Evolutionary conservation across 2,329 filamentous ascomycete species (phyloP), one percentile per base, ranked within the genome.

Genomic region (Curvularia hawaiiensis): DNA sequence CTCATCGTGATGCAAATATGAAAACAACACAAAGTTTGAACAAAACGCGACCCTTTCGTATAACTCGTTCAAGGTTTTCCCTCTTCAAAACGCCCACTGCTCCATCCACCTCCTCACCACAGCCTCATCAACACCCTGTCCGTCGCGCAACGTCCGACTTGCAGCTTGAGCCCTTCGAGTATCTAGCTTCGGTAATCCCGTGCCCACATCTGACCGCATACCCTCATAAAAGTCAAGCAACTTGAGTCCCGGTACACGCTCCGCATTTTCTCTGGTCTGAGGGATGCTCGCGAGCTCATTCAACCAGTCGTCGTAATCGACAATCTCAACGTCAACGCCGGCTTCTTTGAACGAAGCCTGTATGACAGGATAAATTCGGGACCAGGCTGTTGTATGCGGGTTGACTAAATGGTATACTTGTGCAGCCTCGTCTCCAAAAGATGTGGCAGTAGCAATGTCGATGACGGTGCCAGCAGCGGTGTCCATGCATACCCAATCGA

Each of bases 401-500:
- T 57, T 57, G 18, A 35, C 50, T 0, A 57, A 45, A 12, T 57
- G 38, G 18, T 52, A 57, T 16, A 57, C 50, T 14, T 57, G 54
- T 20, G 39, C 28, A 7, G 38, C 20, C 11, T 54, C 52, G 5
- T 20, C 3, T 33, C 40, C 20, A 12, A 30, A 45, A n/a, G 12
- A 2, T 9, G 46, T 50, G 18, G 52, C 52, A 4, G 33, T 39
- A 18, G 31, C 47, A 3, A 55, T 51, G 39, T 55, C 52, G 3
- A 55, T 45, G 24, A 55, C 47, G 2, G 52, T 8, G 6, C 39
- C 52, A 3, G 46, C 52, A 7, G 50, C 50, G 5, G 33, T 24
- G 12, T 69, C 65, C 41, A 67, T 60, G 1, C 68, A 68, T 1
- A 72, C 56, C 70, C 70, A 73, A 35, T 72, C 68, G 0, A 72